Evolutionary conservation across 352 stramenopile species (phyloP).

Genomic region (Phytophthora sp.): DNA sequence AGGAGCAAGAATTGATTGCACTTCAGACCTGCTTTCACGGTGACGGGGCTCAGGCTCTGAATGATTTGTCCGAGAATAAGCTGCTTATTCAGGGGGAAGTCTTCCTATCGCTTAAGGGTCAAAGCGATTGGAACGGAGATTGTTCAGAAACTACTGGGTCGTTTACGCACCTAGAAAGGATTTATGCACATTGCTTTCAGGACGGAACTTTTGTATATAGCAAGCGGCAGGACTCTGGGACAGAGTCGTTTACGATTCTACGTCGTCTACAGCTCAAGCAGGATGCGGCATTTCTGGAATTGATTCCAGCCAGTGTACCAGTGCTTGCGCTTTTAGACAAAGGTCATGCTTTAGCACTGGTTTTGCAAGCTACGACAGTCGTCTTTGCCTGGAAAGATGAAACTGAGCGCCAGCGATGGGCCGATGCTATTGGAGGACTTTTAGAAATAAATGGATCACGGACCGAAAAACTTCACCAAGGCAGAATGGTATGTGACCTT

Average conservation of each 20-base stretch:
- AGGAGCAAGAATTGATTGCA: conserved; percentile 41
- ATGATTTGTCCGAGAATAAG: conserved; percentile 40
- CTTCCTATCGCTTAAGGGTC: conserved; percentile 7
- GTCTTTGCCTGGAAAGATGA: conserved; percentile 32
- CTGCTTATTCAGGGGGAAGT: conserved; percentile 44
- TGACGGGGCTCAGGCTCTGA: conserved; percentile 24
- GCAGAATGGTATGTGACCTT: conserved; percentile 29
- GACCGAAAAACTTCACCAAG: conserved; percentile 29
- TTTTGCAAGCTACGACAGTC: conserved; percentile 30
- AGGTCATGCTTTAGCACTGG: conserved; percentile 30
- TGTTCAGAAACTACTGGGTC: neutral
- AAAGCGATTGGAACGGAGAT: conserved; percentile 1
- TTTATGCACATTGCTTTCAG: conserved; percentile 46
- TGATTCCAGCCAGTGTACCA: conserved; percentile 35
- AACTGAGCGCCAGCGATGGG: conserved; percentile 34
- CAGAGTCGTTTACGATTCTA: conserved; percentile 28
- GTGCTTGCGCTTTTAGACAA: conserved; percentile 13
- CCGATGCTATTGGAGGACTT: conserved; percentile 38
- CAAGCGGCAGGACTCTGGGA: conserved; percentile 12
- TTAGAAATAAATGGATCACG: conserved; percentile 45
- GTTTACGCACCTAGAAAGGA: conserved; percentile 3
- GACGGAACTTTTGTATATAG: conserved; percentile 45
- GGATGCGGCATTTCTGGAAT: conserved; percentile 49
- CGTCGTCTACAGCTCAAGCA: conserved; percentile 43
- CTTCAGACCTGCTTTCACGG: conserved; percentile 39